Percentiles rank a stretch among this genome's conserved stretches.
Evolutionary conservation across 495 filamentous ascomycete species (phyloP).

Genomic region (Podospora fimiseda): DNA sequence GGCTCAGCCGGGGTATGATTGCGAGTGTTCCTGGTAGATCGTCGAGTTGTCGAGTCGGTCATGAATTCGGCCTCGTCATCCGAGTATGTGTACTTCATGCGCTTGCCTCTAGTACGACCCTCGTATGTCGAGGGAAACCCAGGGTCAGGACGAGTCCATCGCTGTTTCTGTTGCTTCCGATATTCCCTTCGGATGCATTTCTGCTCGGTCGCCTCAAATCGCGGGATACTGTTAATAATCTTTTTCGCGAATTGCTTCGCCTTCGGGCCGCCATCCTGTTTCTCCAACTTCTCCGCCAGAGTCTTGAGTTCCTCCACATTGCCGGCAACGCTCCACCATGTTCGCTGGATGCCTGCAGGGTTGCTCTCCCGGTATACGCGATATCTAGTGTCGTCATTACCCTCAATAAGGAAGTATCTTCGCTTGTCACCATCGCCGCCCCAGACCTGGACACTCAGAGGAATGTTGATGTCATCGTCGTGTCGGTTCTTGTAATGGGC

Average conservation of each 20-base stretch:
- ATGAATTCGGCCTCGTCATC: slow-evolving; percentile 74
- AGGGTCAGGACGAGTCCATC: slow-evolving; percentile 80
- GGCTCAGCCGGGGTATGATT: slow-evolving; percentile 64
- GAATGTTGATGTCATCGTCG: slow-evolving; percentile 89
- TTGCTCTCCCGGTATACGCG: slow-evolving; percentile 94
- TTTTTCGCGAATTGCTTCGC: slow-evolving; percentile 68
- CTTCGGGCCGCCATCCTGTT: slow-evolving; percentile 68
- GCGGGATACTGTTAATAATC: slow-evolving; percentile 75
- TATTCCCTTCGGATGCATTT: slow-evolving; percentile 94
- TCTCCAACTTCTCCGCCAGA: slow-evolving; percentile 66
- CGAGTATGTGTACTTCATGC: slow-evolving; percentile 91
- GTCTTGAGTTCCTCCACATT: slow-evolving; percentile 76
- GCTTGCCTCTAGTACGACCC: slow-evolving; percentile 90
- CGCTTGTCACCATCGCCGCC: slow-evolving; percentile 85
- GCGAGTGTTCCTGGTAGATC: slow-evolving; percentile 70
- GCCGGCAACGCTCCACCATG: slow-evolving; percentile 90
- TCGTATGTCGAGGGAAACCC: slow-evolving; percentile 93
- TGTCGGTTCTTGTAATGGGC: slow-evolving; percentile 87
- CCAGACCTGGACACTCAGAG: slow-evolving; percentile 91
- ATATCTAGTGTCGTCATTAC: slow-evolving; percentile 88
- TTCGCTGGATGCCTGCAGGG: slow-evolving; percentile 64
- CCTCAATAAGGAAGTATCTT: slow-evolving; percentile 89
- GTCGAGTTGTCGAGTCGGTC: slow-evolving; percentile 64
- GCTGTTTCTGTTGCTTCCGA: slow-evolving; percentile 73
- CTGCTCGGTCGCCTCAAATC: slow-evolving; percentile 95